Percentiles rank a stretch among this genome's conserved stretches.
These are phyloP conservation scores for Elaeis oleifera DNA, from an alignment of 202 grass and related monocot genomes.

Conservation along the genomic window DNA sequence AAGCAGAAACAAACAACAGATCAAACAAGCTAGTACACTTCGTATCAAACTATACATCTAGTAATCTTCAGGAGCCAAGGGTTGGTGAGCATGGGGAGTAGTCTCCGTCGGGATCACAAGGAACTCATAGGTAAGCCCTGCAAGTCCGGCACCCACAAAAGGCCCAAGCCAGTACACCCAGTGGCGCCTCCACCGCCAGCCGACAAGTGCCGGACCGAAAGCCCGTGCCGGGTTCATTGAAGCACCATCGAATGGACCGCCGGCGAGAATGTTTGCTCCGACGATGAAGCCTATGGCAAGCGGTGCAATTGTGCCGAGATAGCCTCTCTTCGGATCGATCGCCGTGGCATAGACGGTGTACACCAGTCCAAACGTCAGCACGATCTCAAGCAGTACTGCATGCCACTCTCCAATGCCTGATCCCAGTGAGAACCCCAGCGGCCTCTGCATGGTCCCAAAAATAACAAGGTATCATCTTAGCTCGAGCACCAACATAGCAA, in stretches of 20 bases:
- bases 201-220: slow-evolving; percentile 66
- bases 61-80: slow-evolving; percentile 19
- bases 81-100: slow-evolving; percentile 7
- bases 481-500: not conserved
- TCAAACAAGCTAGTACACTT: too few relatives aligned
- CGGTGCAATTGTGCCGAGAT: slow-evolving; percentile 40
- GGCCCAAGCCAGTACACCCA: slow-evolving; percentile 90
- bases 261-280: slow-evolving; percentile 71
- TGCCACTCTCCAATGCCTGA: slow-evolving; percentile 49
- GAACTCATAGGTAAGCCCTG: slow-evolving; percentile 50
- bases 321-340: slow-evolving; percentile 32
- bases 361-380: slow-evolving; percentile 69
- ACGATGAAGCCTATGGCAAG: slow-evolving; percentile 68
- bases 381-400: slow-evolving; percentile 61
- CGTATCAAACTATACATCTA: not conserved
- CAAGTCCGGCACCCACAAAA: slow-evolving; percentile 56
- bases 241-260: slow-evolving; percentile 69
- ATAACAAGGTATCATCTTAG: not conserved
- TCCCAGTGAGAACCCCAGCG: slow-evolving; percentile 45
- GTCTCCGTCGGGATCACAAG: slow-evolving; percentile 19
- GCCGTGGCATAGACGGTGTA: slow-evolving; percentile 73
- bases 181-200: slow-evolving; percentile 77
- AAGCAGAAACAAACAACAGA: too few relatives aligned
- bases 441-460: slow-evolving; percentile 34
- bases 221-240: slow-evolving; percentile 82